A percentile compares a stretch with the other conserved stretches of the same genome.
Evolutionary conservation across 257 asterid genomes (phyloP).

Genomic region (Lithospermum erythrorhizon): DNA sequence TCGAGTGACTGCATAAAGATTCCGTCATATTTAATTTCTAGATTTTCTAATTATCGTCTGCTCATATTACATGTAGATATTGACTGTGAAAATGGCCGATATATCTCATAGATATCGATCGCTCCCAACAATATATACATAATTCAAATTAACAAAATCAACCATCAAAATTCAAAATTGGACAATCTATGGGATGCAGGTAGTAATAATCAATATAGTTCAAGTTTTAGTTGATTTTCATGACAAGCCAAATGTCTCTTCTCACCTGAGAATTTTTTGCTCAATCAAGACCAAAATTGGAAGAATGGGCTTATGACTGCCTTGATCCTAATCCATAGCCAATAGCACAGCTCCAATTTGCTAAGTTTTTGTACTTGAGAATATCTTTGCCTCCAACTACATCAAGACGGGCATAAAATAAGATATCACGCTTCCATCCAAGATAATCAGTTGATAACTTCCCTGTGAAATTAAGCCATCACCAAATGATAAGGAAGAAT

Average conservation of each 20-base stretch:
- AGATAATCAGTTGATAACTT: not conserved
- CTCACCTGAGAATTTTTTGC: conserved; percentile 75
- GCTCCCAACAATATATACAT: too few species aligned
- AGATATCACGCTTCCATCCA: not conserved
- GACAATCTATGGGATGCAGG: too few species aligned
- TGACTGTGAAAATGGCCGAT: too few species aligned
- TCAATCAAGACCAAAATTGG: conserved; percentile 85
- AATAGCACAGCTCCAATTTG: conserved; percentile 85
- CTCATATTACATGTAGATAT: too few species aligned
- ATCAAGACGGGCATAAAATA: conserved; percentile 17
- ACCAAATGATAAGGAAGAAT: too few species aligned
- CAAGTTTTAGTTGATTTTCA: not conserved
- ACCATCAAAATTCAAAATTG: too few species aligned
- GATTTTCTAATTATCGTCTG: too few species aligned
- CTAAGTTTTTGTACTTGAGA: conserved; percentile 53
- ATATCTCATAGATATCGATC: too few species aligned
- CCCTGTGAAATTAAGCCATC: not conserved
- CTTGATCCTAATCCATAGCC: conserved; percentile 88
- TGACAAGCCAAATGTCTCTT: not conserved
- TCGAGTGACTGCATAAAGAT: too few species aligned
- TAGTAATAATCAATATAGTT: too few species aligned
- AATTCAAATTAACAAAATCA: too few species aligned
- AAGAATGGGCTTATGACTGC: conserved; percentile 90
- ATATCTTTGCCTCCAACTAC: conserved; percentile 57
- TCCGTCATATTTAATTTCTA: too few species aligned